A percentile compares a stretch with the other conserved stretches of the same genome.
phyloP scores from a whole-genome alignment of 306 rosid species.

The Trichosanthes truncata region DNA sequence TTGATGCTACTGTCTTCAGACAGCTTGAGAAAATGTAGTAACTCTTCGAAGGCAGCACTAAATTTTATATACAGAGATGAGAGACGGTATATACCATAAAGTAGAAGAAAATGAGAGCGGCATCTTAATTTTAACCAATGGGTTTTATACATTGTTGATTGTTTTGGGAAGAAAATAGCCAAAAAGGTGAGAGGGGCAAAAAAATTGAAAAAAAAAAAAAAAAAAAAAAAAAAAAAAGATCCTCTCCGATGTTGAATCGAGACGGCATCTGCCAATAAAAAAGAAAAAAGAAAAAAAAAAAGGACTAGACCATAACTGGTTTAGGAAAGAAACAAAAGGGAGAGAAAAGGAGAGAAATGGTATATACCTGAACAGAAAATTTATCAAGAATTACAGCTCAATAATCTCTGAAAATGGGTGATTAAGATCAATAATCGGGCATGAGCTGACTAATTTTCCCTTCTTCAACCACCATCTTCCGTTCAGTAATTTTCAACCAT shows the following conservation, averaged over 20 bases:
- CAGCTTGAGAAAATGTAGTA: neutral
- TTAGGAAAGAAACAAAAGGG: neutral
- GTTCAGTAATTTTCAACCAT: constrained; percentile 78
- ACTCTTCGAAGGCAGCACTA: neutral
- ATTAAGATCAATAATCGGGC: constrained; percentile 69
- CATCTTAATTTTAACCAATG: constrained; percentile 11
- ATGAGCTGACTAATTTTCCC: constrained; percentile 72
- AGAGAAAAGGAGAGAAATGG: neutral
- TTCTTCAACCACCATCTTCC: constrained; percentile 66
- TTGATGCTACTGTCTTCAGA: neutral
- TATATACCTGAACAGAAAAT: constrained; percentile 25
- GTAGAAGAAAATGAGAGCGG: neutral
- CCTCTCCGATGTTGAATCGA: neutral
- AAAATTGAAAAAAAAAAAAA: constrained; percentile 5
- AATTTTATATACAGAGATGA: neutral
- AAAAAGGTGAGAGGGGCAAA: neutral
- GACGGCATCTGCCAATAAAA: neutral
- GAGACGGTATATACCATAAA: neutral
- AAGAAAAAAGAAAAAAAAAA: neutral
- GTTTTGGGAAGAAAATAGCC: constrained; percentile 2
- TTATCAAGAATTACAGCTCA: neutral
- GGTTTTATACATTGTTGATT: constrained; percentile 30
- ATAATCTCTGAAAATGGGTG: constrained; percentile 10
- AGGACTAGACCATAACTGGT: neutral
- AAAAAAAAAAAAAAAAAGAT: neutral